Base-by-base conservation (phyloP, 106 monocot genomes). In the Dendrobium officinale region DNA sequence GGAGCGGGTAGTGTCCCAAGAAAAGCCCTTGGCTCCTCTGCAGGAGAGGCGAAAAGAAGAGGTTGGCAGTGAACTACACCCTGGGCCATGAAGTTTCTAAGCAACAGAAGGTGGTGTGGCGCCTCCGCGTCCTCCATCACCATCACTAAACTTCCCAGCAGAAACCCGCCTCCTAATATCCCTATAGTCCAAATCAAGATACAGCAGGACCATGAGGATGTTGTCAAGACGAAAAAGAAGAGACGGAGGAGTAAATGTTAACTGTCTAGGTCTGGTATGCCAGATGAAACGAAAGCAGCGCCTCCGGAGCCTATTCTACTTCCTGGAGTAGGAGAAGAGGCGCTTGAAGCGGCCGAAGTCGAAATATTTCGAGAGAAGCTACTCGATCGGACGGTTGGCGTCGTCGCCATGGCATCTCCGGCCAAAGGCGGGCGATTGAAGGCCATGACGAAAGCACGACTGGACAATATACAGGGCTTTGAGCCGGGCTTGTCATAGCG, bases 71-170 rank as follows among this genome's bases (percentile, higher is more conserved):
- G 97, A 54, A 97, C 81, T 51, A 97, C 76, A 7, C 94, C 97
- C 85, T 97, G 97, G 0, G 94, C 83, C 94, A 97, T 97, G 89
- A 97, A 94, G 78, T 83, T 91, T 61, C 97, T 84, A 40, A 97
- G 88, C 29, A 97, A 78, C 11, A 94, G 86, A 10, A 94, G 86
- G 79, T 97, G 97, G 86, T 97, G 97, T 5, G 97, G 97, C 19
- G 94, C 97, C 76, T 97, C 92, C 4, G 83, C 67, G 78, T 97
- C 97, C 87, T 97, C 97, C 82, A 89, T 84, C 16, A 97, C 84
- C 92, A 97, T 86, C 75, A 97, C 94, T 67, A 97, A 4, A 22
- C 86, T 89, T 16, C 97, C 94, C 20, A 97, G 73, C 11, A 86
- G 80, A 58, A 92, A 94, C 1, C 97, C 97, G 2, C 97, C 97